phyloP scores from a whole-genome alignment of 805 yeast species.

The Metschnikowia gruessii region DNA sequence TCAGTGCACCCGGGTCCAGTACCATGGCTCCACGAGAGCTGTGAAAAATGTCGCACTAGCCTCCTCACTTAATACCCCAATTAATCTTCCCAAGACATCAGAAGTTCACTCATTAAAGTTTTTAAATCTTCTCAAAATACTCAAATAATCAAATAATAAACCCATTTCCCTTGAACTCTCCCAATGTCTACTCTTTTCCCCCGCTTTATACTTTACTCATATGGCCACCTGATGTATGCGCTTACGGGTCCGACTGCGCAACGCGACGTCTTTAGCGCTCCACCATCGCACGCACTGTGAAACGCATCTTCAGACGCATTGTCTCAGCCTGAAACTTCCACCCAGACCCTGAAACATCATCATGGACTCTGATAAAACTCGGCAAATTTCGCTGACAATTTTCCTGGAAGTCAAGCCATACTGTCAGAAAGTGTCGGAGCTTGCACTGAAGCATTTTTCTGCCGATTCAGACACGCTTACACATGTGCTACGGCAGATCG shows the following conservation, averaged over 20 bases:
- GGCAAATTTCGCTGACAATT: slow-evolving; percentile 26
- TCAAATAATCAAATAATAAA: too few species aligned
- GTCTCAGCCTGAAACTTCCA: not conserved
- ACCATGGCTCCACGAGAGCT: too few species aligned
- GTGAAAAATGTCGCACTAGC: too few species aligned
- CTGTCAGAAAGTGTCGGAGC: slow-evolving; percentile 30
- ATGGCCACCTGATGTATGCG: not conserved
- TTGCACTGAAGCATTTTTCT: slow-evolving; percentile 18
- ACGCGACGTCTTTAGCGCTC: not conserved
- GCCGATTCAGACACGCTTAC: slow-evolving; percentile 4
- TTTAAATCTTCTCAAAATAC: too few species aligned
- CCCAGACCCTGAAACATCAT: not conserved
- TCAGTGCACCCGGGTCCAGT: too few species aligned
- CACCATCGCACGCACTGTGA: not conserved
- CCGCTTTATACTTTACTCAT: too few species aligned
- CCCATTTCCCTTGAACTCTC: too few species aligned
- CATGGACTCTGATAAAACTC: slow-evolving; percentile 15
- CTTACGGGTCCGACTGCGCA: not conserved
- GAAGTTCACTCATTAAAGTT: too few species aligned
- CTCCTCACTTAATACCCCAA: too few species aligned
- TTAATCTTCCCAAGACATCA: too few species aligned
- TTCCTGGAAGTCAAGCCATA: slow-evolving; percentile 30
- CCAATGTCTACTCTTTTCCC: too few species aligned
- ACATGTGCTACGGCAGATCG: slow-evolving; percentile 8
- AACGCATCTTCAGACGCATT: not conserved